Percentiles rank a stretch among this genome's conserved stretches.
phyloP scores from a whole-genome alignment of 1,284 basidiomycete genomes.

The Malassezia sympodialis region DNA sequence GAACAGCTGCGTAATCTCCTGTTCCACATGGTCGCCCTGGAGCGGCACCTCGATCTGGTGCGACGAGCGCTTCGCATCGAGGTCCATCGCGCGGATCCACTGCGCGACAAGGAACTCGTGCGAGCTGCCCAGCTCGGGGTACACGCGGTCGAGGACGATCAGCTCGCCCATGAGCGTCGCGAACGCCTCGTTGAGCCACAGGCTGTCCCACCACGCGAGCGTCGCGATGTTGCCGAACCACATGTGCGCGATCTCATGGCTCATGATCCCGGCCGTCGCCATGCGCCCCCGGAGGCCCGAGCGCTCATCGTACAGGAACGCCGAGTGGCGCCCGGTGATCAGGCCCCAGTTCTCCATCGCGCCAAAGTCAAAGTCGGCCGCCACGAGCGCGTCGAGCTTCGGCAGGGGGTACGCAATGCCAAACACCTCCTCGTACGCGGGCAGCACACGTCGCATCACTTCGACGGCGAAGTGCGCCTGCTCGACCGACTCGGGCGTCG shows the following conservation, averaged over 20 bases:
- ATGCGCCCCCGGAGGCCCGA: slow-evolving; percentile 69
- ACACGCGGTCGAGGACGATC: slow-evolving; percentile 62
- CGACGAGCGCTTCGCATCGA: slow-evolving; percentile 82
- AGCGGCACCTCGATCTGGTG: slow-evolving; percentile 84
- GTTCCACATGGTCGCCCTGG: slow-evolving; percentile 39
- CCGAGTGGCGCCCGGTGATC: slow-evolving; percentile 77
- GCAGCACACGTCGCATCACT: slow-evolving; percentile 73
- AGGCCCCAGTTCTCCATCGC: slow-evolving; percentile 84
- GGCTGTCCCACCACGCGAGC: slow-evolving; percentile 74
- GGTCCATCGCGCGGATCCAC: slow-evolving; percentile 58
- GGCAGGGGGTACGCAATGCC: slow-evolving; percentile 82
- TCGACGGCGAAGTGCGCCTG: slow-evolving; percentile 70
- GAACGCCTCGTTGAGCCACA: slow-evolving; percentile 62
- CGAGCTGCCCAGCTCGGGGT: slow-evolving; percentile 55
- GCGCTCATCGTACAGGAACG: slow-evolving; percentile 71
- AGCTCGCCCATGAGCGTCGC: slow-evolving; percentile 77
- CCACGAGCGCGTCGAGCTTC: slow-evolving; percentile 54
- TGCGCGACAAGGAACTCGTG: slow-evolving; percentile 54
- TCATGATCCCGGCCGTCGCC: slow-evolving; percentile 65
- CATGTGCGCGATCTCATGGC: slow-evolving; percentile 60
- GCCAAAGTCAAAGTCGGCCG: slow-evolving; percentile 71
- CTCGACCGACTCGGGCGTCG: slow-evolving; percentile 71
- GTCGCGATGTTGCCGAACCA: slow-evolving; percentile 78
- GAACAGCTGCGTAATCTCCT: slow-evolving; percentile 45
- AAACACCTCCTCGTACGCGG: slow-evolving; percentile 81